Evolutionary conservation across 257 asterid genomes (phyloP).

Genomic region (Ilex aquifolium): DNA sequence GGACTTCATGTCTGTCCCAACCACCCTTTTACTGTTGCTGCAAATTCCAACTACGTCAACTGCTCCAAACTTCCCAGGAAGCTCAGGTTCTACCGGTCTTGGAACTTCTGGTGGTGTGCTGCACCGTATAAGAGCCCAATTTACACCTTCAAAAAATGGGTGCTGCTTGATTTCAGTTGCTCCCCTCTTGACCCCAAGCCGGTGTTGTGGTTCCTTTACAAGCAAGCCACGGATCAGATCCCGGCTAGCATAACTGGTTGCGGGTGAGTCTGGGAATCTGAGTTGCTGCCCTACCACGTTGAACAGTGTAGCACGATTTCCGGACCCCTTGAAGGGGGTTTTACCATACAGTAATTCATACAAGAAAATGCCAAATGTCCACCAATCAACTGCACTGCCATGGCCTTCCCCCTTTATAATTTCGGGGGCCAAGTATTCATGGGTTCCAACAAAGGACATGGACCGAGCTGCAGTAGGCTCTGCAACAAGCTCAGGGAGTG

Average conservation of each 20-base stretch:
- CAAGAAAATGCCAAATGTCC: slow-evolving; percentile 80
- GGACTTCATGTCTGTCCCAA: slow-evolving; percentile 43
- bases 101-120: slow-evolving; percentile 85
- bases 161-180: slow-evolving; percentile 84
- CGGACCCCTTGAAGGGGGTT: slow-evolving; percentile 79
- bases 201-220: slow-evolving; percentile 68
- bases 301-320: slow-evolving; percentile 74
- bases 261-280: slow-evolving; percentile 61
- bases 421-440: slow-evolving; percentile 74
- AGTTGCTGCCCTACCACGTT: slow-evolving; percentile 72
- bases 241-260: slow-evolving; percentile 62
- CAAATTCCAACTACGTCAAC: slow-evolving; percentile 30
- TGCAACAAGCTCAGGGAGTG: slow-evolving; percentile 66
- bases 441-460: slow-evolving; percentile 85
- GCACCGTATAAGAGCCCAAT: slow-evolving; percentile 82
- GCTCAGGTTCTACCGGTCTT: slow-evolving; percentile 41
- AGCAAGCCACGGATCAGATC: slow-evolving; percentile 68
- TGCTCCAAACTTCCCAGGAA: slow-evolving; percentile 33
- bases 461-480: slow-evolving; percentile 82
- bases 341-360: slow-evolving; percentile 70
- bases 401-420: slow-evolving; percentile 86
- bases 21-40: slow-evolving; percentile 37
- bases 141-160: slow-evolving; percentile 72
- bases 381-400: slow-evolving; percentile 89
- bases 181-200: slow-evolving; percentile 71